Conservation (phyloP, 805 yeast genomes). For the Monosporozyma solicola region DNA sequence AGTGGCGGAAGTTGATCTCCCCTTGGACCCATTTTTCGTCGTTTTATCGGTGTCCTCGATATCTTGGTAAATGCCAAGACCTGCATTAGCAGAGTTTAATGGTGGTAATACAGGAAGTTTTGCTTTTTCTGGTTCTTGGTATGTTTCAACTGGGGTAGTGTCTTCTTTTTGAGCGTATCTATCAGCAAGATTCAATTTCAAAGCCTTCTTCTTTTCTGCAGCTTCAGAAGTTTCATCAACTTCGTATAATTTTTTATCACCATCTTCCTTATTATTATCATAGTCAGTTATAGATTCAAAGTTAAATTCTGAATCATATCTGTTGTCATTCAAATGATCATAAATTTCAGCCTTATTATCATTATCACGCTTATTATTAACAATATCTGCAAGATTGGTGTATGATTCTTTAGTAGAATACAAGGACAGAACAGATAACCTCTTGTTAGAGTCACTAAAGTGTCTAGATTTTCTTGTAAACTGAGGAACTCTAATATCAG, state of each 20-base stretch:
- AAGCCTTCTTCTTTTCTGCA: constrained; percentile 9
- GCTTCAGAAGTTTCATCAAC: constrained; percentile 7
- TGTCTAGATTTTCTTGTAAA: constrained; percentile 61
- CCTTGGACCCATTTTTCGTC: background rate
- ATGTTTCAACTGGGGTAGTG: background rate
- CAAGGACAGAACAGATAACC: constrained; percentile 63
- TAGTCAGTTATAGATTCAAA: constrained; percentile 23
- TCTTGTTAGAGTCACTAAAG: constrained; percentile 52
- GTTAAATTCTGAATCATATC: constrained; percentile 22
- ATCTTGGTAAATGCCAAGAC: constrained; percentile 25
- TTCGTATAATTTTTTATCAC: constrained; percentile 22
- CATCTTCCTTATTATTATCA: constrained; percentile 11
- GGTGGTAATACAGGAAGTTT: constrained; percentile 28
- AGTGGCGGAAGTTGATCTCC: background rate
- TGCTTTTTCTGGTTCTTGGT: constrained; percentile 1
- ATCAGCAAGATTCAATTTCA: constrained; percentile 35
- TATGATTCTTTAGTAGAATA: constrained; percentile 62
- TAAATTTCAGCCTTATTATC: constrained; percentile 3
- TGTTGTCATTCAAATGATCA: constrained; percentile 13
- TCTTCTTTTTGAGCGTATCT: constrained; percentile 18
- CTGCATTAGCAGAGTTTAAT: constrained; percentile 14
- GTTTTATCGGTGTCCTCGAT: background rate
- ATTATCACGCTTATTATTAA: constrained; percentile 22
- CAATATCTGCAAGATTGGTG: constrained; percentile 43
- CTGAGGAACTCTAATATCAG: constrained; percentile 60